These are phyloP conservation scores for Candida piceae DNA, from an alignment of 805 yeast genomes.

Conservation along the genomic window DNA sequence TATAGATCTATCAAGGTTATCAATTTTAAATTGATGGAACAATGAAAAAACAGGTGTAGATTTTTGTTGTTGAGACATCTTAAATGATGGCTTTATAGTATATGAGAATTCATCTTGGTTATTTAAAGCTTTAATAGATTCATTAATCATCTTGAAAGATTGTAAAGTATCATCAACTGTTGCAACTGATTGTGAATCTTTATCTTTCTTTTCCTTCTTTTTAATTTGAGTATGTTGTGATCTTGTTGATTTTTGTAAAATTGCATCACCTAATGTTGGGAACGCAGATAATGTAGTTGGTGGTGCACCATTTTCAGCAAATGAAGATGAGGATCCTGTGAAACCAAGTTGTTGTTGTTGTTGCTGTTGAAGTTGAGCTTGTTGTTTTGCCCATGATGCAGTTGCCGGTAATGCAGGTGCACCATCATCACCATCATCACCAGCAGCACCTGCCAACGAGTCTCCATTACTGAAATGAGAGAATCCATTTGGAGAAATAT, in stretches of 20 bases:
- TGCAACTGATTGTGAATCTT: constrained; percentile 14
- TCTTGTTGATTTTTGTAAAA: constrained; percentile 13
- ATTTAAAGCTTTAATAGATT: constrained; percentile 23
- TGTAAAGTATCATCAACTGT: constrained; percentile 20
- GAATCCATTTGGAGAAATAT: constrained; percentile 1
- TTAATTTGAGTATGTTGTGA: constrained; percentile 14
- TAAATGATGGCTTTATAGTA: constrained; percentile 22
- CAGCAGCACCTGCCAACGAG: background rate
- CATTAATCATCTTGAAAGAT: constrained; percentile 24
- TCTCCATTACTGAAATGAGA: background rate
- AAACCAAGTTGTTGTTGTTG: constrained; percentile 14
- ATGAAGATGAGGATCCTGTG: constrained; percentile 7
- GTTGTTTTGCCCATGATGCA: constrained; percentile 56
- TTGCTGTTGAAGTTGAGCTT: constrained; percentile 29
- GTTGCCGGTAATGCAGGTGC: constrained; percentile 54
- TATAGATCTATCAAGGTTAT: constrained; percentile 11
- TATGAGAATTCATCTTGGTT: constrained; percentile 19
- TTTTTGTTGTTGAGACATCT: constrained; percentile 5
- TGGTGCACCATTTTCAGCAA: constrained; percentile 4
- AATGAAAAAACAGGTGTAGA: constrained; percentile 10
- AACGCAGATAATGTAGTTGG: constrained; percentile 21
- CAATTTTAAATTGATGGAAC: constrained; percentile 22
- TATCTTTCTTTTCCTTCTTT: constrained; percentile 26
- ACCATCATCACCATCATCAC: constrained; percentile 10
- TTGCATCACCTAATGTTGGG: constrained; percentile 27